Conservation (phyloP, 2,329 filamentous ascomycete species). For the Arthrinium puccinioides region DNA sequence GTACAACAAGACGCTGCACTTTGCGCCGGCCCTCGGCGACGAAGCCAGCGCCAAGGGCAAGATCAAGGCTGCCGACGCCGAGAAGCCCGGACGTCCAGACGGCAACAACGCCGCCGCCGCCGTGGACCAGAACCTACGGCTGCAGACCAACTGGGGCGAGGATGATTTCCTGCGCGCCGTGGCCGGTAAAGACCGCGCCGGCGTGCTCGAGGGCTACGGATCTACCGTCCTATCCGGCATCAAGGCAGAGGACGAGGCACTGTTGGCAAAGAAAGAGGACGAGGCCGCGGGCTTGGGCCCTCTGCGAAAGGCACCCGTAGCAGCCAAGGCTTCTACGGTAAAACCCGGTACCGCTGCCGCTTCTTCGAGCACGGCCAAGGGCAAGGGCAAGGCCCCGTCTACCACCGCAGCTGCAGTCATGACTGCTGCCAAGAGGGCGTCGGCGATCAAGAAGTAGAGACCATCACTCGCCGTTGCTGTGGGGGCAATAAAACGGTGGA, state of each 20-base stretch:
- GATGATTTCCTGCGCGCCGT: slow-evolving; percentile 23
- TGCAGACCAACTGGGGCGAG: slow-evolving; percentile 19
- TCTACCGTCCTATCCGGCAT: slow-evolving; percentile 8
- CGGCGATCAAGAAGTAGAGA: slow-evolving; percentile 1
- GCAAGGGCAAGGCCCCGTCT: slow-evolving; percentile 16
- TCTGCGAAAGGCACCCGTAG: slow-evolving; percentile 8
- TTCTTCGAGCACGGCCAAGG: slow-evolving; percentile 7
- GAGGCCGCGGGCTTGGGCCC: slow-evolving; percentile 3
- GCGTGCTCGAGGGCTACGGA: slow-evolving; percentile 15
- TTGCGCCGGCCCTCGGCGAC: slow-evolving; percentile 20
- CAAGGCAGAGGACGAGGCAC: slow-evolving; percentile 8
- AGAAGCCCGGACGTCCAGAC: slow-evolving; percentile 13
- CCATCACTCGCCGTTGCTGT: no score
- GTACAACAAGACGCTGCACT: slow-evolving; percentile 67
- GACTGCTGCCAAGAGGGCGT: slow-evolving; percentile 1
- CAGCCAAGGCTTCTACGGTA: slow-evolving; percentile 13
- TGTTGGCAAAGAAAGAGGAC: slow-evolving; percentile 18
- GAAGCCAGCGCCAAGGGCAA: slow-evolving; percentile 11
- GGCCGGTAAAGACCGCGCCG: slow-evolving; percentile 18
- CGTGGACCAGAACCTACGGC: slow-evolving; percentile 9
- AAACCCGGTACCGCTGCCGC: not conserved
- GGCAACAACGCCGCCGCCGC: slow-evolving; percentile 4
- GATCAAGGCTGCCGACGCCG: slow-evolving; percentile 9
- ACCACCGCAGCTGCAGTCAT: not conserved
- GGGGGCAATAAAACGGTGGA: no score